Base-by-base conservation (phyloP, 2,329 filamentous ascomycete genomes). In the Ceratocystis destructans region DNA sequence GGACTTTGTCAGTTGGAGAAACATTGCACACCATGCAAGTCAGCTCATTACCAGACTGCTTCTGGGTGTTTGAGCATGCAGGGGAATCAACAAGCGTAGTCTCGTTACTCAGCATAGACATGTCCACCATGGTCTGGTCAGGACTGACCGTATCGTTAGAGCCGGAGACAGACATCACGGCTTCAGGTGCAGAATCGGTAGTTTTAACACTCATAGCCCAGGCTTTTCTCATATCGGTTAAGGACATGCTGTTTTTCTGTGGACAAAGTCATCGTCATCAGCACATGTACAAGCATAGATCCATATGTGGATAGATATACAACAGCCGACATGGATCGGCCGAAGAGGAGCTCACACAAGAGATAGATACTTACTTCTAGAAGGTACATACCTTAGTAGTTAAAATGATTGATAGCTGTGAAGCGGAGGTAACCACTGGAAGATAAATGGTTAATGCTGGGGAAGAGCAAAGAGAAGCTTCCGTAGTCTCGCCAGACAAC, bases 21-120 rank as follows among this genome's bases (percentile, higher is more conserved):
- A 64, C 57, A 33, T 66, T 41, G 64, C 66, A 68, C 12, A 66
- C 50, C 17, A 59, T 44, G 50, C 66, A 68, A 6, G 20, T 45
- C n/a, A 59, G 22, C 59, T 62, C 53, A 22, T 44, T n/a, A n/a
- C 28, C 50, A 8, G 57, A 5, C n/a, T n/a, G 55, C 12, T 48
- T 41, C 12, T 41, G 37, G 37, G 37, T 15, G 37, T 41, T 41
- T 41, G 37, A 41, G 37, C 37, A 37, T 1, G 17, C 25, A 45
- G 57, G 25, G 7, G 66, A 53, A 4, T 31, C 63, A 28, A 67
- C 66, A 7, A 67, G 48, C 2, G 66, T 67, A n/a, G 45, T 62
- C 20, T 67, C 66, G 22, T 64, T 62, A 20, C 62, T 65, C 57
- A 53, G 41, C 37, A 61, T 45, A 12, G 61, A 57, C 25, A 44